Base-by-base conservation (phyloP, 441 rosid species). In the Daphne laureola region DNA sequence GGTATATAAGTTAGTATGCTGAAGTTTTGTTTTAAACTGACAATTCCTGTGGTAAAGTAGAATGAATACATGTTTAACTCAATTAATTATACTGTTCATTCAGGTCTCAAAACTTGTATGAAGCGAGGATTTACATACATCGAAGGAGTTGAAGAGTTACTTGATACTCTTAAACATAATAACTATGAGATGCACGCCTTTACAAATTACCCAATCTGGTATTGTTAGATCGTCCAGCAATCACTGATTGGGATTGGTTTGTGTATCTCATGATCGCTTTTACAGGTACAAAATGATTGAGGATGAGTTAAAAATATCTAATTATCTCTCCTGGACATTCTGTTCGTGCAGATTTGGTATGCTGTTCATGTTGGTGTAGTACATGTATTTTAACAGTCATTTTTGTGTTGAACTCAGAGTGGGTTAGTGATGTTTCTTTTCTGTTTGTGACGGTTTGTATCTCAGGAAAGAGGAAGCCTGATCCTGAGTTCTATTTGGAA, bases 381-480 rank as follows among this genome's bases (percentile, higher is more conserved):
- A 5, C 11, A 31, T 31, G 38, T 0, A 31, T 31, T 6, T 7
- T 31, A 9, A 11, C 38, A 11, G 38, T 31, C 38, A 31, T 31
- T 31, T 14, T 16, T 14, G 21, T 38, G 11, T 12, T 5, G 14
- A 14, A 18, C 26, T 18, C 27, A 7, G 14, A 25, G 27, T 14
- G 42, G 42, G 4, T 3, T 57, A 8, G 25, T 40, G 12, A 2
- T 31, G 38, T 23, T 46, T 15, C 11, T 49, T 25, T 58, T 42
- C 67, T 65, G 8, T 5, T 58, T 38, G 70, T 65, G 8, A 31
- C 38, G 11, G 38, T 31, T 31, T 7, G 9, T 7, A 9, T 7
- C 9, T 43, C 68, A 88, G 98, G 98, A 18, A 91, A 82, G 73
- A 86, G 98, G 77, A 88, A 91, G 75, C 98, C 98, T 60, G 91